Evolutionary conservation across 2,329 filamentous ascomycete species (phyloP).

Genomic region (Clonostachys chloroleuca): DNA sequence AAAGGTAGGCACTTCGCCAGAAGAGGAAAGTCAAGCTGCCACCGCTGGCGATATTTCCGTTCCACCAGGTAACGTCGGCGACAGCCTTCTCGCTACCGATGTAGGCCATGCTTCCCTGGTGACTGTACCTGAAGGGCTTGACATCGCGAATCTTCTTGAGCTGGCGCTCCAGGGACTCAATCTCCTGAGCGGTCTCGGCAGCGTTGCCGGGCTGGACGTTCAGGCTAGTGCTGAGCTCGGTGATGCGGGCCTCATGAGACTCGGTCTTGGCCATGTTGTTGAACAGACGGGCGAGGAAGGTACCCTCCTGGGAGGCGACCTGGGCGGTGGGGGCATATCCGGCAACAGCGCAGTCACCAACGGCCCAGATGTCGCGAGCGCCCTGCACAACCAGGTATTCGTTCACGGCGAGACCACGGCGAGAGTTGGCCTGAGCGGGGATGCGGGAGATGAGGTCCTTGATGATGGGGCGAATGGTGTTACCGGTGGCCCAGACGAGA

Average conservation of each 20-base stretch:
- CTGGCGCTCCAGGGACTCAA: constrained; percentile 82
- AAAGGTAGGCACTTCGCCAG: constrained; percentile 96
- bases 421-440: constrained; percentile 90
- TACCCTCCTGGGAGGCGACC: constrained; percentile 92
- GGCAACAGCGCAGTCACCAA: constrained; percentile 94
- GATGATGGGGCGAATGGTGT: constrained; percentile 84
- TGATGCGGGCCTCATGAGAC: constrained; percentile 71
- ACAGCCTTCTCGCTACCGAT: constrained; percentile 98
- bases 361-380: constrained; percentile 94
- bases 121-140: constrained; percentile 97
- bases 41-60: constrained; percentile 91
- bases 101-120: constrained; percentile 95
- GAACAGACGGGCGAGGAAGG: constrained; percentile 91
- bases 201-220: constrained; percentile 55
- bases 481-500: constrained; percentile 97
- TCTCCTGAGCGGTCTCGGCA: constrained; percentile 67
- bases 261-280: constrained; percentile 99
- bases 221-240: constrained; percentile 58
- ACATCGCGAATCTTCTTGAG: constrained; percentile 88
- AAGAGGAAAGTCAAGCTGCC: constrained; percentile 95
- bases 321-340: constrained; percentile 98
- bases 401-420: constrained; percentile 92
- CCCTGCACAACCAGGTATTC: constrained; percentile 99
- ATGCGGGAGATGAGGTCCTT: constrained; percentile 90
- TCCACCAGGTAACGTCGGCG: constrained; percentile 95